These are phyloP conservation scores for Vaccinium myrtillus DNA, from an alignment of 148 eudicot species.

Conservation along the genomic window DNA sequence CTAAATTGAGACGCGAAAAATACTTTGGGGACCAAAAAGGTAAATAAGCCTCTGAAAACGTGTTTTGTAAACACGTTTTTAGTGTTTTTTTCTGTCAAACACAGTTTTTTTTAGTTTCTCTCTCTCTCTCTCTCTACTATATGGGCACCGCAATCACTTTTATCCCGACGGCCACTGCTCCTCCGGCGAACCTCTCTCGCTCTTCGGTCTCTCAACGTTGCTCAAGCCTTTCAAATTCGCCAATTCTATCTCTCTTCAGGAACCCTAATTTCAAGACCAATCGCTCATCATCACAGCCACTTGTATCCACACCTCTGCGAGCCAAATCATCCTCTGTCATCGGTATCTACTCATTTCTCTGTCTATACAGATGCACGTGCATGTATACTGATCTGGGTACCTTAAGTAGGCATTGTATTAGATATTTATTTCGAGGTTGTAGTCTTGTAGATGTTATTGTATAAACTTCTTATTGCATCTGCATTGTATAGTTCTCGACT, in stretches of 20 bases:
- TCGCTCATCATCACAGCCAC: neutral
- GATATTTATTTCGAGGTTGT: neutral
- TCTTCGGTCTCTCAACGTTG: neutral
- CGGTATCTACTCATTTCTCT: slow-evolving; percentile 5
- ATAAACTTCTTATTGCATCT: neutral
- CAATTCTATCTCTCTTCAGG: neutral
- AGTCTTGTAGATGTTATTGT: neutral
- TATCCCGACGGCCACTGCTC: neutral
- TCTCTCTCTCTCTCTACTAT: neutral
- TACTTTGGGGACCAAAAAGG: no score
- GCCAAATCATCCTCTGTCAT: slow-evolving; percentile 28
- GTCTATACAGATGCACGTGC: neutral
- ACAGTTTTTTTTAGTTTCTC: no score
- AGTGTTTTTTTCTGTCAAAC: no score
- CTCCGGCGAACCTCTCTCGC: neutral
- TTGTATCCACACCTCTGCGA: slow-evolving; percentile 12
- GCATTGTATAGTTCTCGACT: neutral
- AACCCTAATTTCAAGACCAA: slow-evolving; percentile 12
- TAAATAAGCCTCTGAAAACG: no score
- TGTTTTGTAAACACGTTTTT: no score
- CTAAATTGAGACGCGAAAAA: no score
- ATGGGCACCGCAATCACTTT: neutral
- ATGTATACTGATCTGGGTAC: neutral
- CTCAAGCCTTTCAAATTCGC: neutral
- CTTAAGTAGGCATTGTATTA: neutral